Evolutionary conservation across 75 land plant species (phyloP).

Genomic region (Pinus taeda): DNA sequence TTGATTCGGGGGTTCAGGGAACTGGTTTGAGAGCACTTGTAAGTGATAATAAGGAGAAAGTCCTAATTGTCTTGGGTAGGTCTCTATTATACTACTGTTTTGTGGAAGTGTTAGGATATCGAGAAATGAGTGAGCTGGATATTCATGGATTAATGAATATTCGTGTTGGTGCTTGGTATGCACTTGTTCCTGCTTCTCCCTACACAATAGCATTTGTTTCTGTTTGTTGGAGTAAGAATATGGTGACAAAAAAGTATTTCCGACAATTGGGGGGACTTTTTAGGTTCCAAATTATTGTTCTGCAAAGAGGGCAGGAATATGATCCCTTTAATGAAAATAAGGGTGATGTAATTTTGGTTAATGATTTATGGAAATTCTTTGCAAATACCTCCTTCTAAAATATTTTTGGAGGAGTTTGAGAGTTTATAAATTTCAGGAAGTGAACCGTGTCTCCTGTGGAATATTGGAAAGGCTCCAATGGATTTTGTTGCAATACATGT

Average conservation of each 20-base stretch:
- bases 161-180: no score
- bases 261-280: background rate
- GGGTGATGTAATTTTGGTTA: conserved; percentile 19
- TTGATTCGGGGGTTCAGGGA: no score
- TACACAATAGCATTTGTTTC: no score
- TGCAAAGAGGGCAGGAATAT: conserved; percentile 21
- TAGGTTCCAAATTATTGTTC: conserved; percentile 2
- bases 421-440: conserved; percentile 13
- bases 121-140: no score
- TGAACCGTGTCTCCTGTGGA: conserved; percentile 19
- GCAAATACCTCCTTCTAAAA: conserved; percentile 12
- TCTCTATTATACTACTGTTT: no score
- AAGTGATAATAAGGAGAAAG: no score
- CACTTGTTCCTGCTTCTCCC: no score
- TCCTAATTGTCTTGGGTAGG: no score
- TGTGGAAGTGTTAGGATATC: no score
- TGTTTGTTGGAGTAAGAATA: background rate
- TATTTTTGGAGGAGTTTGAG: background rate
- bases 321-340: conserved; percentile 14
- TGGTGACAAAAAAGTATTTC: background rate
- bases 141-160: no score
- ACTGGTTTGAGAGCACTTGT: no score
- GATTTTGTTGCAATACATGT: conserved; percentile 6
- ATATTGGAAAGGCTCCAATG: background rate
- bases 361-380: conserved; percentile 12